Base-by-base conservation (phyloP, 164 flowering plant species). In the Dillenia turbinata region DNA sequence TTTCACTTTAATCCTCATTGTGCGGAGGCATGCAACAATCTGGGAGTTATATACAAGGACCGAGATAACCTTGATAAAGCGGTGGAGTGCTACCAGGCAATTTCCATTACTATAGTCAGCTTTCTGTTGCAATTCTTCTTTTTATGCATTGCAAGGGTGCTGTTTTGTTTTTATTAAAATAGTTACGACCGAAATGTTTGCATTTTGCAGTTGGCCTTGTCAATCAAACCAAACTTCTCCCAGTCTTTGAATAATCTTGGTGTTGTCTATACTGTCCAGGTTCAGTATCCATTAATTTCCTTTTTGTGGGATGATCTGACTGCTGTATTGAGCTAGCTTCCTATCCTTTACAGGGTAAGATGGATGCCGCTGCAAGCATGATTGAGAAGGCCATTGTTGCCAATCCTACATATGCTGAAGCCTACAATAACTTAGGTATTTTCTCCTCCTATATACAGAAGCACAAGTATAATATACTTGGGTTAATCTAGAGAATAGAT, bases 261-360 rank as follows among this genome's bases (percentile, higher is more conserved):
- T 71, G 98, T 95, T 67, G 97, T 95, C 48, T 95, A 85, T 84
- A 95, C 99, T 60, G 97, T 95, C 66, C 98, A 95, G 99, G 99
- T 95, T 62, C 62, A 57, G 54, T 66, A 9, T 52, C 46, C 52
- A 46, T 60, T 9, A 9, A 44, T 66, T 8, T 17, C 40, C 11
- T 13, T 62, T 47, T 50, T 55, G 53, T 24, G 40, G 51, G 24
- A 24, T 19, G 22, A 22, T 19, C 9, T 62, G 44, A 57, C 40
- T 61, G 13, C 47, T 47, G 58, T 12, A 15, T 48, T 15, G 46
- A 26, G 63, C 14, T 49, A 33, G 14, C 56, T 44, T 63, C 40
- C 51, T 64, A 62, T 8, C 46, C 56, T 56, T 65, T 66, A 22
- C 74, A 95, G 99, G 99, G 97, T 59, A 95, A 95, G 78, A 90